Evolutionary conservation across 331 rosid species (phyloP).

Genomic region (Arachis monticola): DNA sequence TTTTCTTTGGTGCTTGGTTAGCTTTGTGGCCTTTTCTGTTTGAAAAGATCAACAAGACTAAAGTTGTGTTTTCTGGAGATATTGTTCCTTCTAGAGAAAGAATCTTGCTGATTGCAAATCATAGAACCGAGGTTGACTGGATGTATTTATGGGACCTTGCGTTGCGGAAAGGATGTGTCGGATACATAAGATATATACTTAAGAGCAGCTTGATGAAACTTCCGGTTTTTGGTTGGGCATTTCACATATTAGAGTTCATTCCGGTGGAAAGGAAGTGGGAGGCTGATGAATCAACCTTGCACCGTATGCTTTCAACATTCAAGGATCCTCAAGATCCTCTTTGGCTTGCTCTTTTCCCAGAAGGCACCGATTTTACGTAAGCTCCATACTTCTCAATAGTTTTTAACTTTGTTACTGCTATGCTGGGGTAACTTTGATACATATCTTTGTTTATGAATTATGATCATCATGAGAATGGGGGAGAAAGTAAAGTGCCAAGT

Average conservation of each 20-base stretch:
- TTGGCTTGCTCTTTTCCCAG: constrained; percentile 90
- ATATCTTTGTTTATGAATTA: constrained; percentile 12
- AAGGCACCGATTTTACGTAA: constrained; percentile 92
- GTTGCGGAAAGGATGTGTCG: constrained; percentile 69
- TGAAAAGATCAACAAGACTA: constrained; percentile 80
- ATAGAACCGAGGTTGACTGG: constrained; percentile 94
- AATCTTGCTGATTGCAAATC: constrained; percentile 73
- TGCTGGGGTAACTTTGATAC: constrained; percentile 14
- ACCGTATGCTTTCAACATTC: constrained; percentile 72
- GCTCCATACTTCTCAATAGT: constrained; percentile 19
- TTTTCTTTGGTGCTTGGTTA: constrained; percentile 80
- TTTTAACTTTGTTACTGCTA: background rate
- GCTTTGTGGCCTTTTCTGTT: constrained; percentile 88
- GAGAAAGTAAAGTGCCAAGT: background rate
- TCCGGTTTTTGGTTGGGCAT: constrained; percentile 83
- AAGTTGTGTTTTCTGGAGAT: constrained; percentile 75
- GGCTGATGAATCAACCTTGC: constrained; percentile 62
- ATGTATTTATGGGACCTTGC: constrained; percentile 94
- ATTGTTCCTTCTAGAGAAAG: constrained; percentile 60
- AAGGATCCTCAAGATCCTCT: constrained; percentile 73
- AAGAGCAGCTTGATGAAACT: constrained; percentile 82
- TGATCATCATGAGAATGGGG: constrained; percentile 12
- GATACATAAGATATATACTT: constrained; percentile 73
- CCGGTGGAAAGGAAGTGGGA: constrained; percentile 87
- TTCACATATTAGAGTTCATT: constrained; percentile 82